Percentiles rank a stretch among this genome's conserved stretches.
Conservation (phyloP, 1,284 basidiomycete species). For the Heliocybe sulcata region DNA sequence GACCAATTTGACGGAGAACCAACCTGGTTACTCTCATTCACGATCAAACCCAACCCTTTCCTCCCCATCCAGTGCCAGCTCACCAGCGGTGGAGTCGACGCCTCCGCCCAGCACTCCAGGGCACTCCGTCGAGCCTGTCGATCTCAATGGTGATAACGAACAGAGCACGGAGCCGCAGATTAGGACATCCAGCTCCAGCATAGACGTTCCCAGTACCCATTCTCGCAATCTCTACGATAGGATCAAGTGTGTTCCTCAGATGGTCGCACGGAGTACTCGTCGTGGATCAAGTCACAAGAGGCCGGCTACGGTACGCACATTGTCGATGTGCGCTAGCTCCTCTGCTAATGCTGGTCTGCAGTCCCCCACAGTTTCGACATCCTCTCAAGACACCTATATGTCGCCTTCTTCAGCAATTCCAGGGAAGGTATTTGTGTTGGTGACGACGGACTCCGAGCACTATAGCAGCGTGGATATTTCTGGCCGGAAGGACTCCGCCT, state of each 20-base stretch:
- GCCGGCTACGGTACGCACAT: constrained; percentile 30
- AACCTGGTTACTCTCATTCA: constrained; percentile 27
- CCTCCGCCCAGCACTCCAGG: constrained; percentile 63
- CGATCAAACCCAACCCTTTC: constrained; percentile 46
- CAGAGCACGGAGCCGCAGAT: constrained; percentile 22
- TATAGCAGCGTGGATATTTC: constrained; percentile 77
- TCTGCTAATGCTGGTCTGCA: constrained; percentile 18
- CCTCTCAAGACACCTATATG: constrained; percentile 16
- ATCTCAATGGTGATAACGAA: constrained; percentile 29
- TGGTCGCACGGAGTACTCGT: constrained; percentile 12
- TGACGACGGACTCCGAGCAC: constrained; percentile 78
- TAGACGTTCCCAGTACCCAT: constrained; percentile 9
- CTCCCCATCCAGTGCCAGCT: constrained; percentile 59
- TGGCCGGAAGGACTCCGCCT: constrained; percentile 58
- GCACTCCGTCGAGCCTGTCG: constrained; percentile 34
- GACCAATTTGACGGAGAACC: constrained; percentile 27
- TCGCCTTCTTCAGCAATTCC: constrained; percentile 7
- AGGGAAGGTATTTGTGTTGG: constrained; percentile 58
- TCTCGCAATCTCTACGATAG: constrained; percentile 15
- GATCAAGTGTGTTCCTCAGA: constrained; percentile 14
- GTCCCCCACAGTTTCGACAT: constrained; percentile 39
- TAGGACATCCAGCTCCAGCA: constrained; percentile 13
- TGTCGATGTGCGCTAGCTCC: constrained; percentile 7
- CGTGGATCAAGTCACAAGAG: constrained; percentile 17
- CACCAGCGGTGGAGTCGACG: constrained; percentile 49